These are phyloP conservation scores for Acanthamoeba royreba DNA, from an alignment of 208 protist species.

Conservation along the genomic window DNA sequence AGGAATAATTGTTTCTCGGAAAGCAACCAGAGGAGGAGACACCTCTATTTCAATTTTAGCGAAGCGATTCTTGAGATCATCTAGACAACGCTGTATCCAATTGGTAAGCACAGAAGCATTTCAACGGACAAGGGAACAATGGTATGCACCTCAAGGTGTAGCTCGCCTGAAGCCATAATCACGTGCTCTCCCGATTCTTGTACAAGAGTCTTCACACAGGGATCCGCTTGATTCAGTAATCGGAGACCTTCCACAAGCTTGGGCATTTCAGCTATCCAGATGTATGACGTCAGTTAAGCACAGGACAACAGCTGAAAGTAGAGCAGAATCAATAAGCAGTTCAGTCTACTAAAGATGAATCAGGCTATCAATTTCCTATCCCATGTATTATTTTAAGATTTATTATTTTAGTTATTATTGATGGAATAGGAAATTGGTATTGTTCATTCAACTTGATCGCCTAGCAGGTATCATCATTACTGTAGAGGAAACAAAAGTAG, in stretches of 20 bases:
- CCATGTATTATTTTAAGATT: background rate
- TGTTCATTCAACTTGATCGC: background rate
- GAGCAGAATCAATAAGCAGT: background rate
- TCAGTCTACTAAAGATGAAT: constrained; percentile 43
- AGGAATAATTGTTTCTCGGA: constrained; percentile 82
- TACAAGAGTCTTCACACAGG: constrained; percentile 90
- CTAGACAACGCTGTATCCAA: constrained; percentile 84
- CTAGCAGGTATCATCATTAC: background rate
- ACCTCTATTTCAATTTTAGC: constrained; percentile 63
- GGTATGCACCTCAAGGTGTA: constrained; percentile 89
- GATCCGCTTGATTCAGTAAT: constrained; percentile 94
- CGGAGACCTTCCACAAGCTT: constrained; percentile 85
- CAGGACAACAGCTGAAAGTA: background rate
- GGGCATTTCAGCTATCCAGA: constrained; percentile 63
- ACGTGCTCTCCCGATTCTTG: constrained; percentile 95
- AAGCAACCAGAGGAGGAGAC: constrained; percentile 80
- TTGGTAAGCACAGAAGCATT: background rate
- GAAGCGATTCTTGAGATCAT: constrained; percentile 85
- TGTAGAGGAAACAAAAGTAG: background rate
- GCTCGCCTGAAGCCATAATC: constrained; percentile 92
- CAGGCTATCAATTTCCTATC: background rate
- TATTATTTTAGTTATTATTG: constrained; percentile 30
- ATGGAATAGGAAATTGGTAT: no score
- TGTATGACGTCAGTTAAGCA: background rate
- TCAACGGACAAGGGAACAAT: background rate